Evolutionary conservation across 805 yeast species (phyloP).

Genomic region (Yamadazyma phyllophila): DNA sequence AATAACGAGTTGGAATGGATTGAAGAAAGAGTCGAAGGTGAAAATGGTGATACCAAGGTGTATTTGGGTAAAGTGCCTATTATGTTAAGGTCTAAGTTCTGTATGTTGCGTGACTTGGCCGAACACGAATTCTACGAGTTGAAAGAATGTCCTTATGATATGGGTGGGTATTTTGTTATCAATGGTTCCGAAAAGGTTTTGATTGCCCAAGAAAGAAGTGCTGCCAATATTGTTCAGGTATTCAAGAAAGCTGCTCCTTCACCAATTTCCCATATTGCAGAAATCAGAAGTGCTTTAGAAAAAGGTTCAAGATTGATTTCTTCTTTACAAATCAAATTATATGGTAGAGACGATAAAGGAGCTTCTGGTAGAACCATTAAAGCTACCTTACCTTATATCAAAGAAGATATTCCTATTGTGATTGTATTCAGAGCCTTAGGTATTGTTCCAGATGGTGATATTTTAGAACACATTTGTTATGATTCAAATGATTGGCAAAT

Average conservation of each 20-base stretch:
- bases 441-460: constrained; percentile 98
- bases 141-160: constrained; percentile 98
- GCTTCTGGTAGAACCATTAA: constrained; percentile 77
- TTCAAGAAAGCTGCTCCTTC: constrained; percentile 97
- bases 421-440: constrained; percentile 97
- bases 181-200: constrained; percentile 98
- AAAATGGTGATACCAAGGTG: constrained; percentile 66
- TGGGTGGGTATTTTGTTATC: constrained; percentile 98
- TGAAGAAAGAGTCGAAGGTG: constrained; percentile 51
- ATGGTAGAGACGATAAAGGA: constrained; percentile 76
- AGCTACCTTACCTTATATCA: constrained; percentile 94
- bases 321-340: constrained; percentile 89
- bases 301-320: constrained; percentile 95
- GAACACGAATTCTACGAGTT: constrained; percentile 93
- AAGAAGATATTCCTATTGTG: constrained; percentile 95
- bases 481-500: constrained; percentile 99
- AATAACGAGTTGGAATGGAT: constrained; percentile 48
- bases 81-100: constrained; percentile 94
- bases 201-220: constrained; percentile 97
- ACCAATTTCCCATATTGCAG: constrained; percentile 94
- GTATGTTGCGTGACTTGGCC: constrained; percentile 84
- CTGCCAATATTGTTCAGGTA: constrained; percentile 98
- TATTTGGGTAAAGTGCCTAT: constrained; percentile 97
- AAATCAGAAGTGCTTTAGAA: constrained; percentile 93
- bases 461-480: constrained; percentile 95